These are phyloP conservation scores for Diaporthe caulivora DNA, from an alignment of 2,329 filamentous ascomycete genomes.

Conservation along the genomic window DNA sequence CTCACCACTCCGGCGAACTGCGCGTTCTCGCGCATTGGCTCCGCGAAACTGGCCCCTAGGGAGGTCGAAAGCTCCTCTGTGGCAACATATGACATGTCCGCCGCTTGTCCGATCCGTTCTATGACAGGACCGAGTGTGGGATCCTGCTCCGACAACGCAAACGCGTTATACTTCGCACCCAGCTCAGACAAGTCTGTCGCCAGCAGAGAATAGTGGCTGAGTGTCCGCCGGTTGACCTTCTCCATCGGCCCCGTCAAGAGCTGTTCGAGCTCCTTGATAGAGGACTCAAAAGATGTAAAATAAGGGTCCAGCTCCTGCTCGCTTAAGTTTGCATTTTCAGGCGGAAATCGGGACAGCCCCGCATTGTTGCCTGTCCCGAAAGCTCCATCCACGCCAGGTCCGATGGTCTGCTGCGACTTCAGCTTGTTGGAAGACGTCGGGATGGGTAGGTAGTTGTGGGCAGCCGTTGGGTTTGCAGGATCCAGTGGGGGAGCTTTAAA, in stretches of 20 bases:
- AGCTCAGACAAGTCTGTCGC: conserved; percentile 92
- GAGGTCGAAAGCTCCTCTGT: conserved; percentile 91
- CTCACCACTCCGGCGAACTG: conserved; percentile 97
- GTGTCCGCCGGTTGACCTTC: conserved; percentile 90
- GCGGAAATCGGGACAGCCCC: conserved; percentile 84
- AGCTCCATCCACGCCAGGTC: conserved; percentile 44
- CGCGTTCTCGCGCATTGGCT: conserved; percentile 97
- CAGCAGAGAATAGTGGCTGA: conserved; percentile 86
- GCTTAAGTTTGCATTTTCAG: conserved; percentile 78
- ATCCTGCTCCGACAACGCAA: conserved; percentile 93
- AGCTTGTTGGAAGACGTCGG: conserved; percentile 89
- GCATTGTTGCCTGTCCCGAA: conserved; percentile 62
- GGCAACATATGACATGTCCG: conserved; percentile 95
- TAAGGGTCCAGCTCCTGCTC: conserved; percentile 96
- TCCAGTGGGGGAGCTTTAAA: conserved; percentile 96
- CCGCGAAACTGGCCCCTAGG: conserved; percentile 93
- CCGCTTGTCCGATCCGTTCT: conserved; percentile 92
- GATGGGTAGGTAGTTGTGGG: conserved; percentile 88
- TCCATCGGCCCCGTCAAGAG: conserved; percentile 94
- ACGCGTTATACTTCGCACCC: conserved; percentile 96
- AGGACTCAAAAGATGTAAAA: conserved; percentile 92
- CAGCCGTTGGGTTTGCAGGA: conserved; percentile 89
- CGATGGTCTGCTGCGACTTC: conserved; percentile 65
- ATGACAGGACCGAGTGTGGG: conserved; percentile 91
- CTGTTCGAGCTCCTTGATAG: conserved; percentile 90